Percentiles rank a stretch among this genome's conserved stretches.
These are phyloP conservation scores for Claviceps sp. DNA, from an alignment of 2,329 filamentous ascomycete species.

Conservation along the genomic window DNA sequence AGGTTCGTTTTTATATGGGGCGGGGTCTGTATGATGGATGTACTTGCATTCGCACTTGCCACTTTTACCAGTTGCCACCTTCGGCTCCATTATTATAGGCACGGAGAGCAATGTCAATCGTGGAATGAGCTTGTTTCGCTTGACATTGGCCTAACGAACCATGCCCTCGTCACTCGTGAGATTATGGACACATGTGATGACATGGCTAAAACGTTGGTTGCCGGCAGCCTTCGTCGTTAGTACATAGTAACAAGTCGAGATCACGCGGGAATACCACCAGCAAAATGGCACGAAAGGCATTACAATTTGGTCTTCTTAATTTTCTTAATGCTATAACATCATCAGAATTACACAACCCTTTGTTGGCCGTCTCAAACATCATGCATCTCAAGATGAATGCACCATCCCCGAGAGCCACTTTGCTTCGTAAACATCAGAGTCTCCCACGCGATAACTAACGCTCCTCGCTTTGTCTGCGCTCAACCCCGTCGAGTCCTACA, in stretches of 20 bases:
- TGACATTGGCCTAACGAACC: no score
- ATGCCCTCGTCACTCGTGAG: no score
- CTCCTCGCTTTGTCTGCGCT: not conserved
- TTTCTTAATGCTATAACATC: conserved; percentile 3
- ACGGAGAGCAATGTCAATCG: not conserved
- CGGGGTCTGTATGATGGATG: no score
- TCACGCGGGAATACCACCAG: not conserved
- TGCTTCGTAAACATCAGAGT: conserved; percentile 2
- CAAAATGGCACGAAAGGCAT: not conserved
- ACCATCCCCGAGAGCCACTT: conserved; percentile 16
- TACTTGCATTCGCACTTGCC: not conserved
- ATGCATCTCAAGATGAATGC: conserved; percentile 16
- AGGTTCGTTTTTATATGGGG: no score
- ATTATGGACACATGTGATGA: no score
- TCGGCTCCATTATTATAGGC: not conserved
- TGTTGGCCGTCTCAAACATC: conserved; percentile 16
- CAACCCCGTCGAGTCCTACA: not conserved
- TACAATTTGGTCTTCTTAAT: not conserved
- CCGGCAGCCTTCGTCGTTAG: not conserved
- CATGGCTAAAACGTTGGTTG: not conserved
- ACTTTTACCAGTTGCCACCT: not conserved
- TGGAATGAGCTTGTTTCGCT: not conserved
- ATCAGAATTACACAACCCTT: conserved; percentile 19
- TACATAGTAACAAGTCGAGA: not conserved
- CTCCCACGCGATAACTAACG: not conserved